Percentiles rank a stretch among this genome's conserved stretches.
Evolutionary conservation across 257 asterid genomes (phyloP).

Genomic region (Nyctanthes arbortristis): DNA sequence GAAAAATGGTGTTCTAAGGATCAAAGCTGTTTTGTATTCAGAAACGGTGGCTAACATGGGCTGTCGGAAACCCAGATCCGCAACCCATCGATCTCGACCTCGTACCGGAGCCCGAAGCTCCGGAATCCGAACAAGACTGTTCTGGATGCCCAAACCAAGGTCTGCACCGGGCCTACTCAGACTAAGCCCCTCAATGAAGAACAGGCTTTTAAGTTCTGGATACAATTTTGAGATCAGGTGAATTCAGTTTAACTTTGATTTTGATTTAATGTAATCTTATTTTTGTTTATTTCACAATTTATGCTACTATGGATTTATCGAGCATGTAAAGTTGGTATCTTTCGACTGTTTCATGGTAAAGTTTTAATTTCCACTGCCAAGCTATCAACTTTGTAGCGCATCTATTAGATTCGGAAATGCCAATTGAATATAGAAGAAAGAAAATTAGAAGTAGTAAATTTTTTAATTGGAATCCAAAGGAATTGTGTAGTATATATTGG

Average conservation of each 20-base stretch:
- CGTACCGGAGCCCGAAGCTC: slow-evolving; percentile 58
- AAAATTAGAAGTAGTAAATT: neutral
- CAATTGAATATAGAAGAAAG: neutral
- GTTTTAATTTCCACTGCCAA: neutral
- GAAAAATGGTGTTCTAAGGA: slow-evolving; percentile 27
- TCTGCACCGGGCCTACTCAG: slow-evolving; percentile 95
- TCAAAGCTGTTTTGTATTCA: slow-evolving; percentile 46
- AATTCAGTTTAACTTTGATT: neutral
- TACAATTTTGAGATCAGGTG: slow-evolving; percentile 80
- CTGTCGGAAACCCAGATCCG: slow-evolving; percentile 28
- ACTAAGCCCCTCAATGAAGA: slow-evolving; percentile 86
- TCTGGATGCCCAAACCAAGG: slow-evolving; percentile 86
- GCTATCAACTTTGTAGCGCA: neutral
- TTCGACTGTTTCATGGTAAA: neutral
- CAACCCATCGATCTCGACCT: slow-evolving; percentile 70
- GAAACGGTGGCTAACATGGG: slow-evolving; percentile 38
- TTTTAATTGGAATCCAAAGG: neutral
- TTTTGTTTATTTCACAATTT: neutral
- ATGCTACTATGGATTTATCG: neutral
- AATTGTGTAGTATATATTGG: neutral
- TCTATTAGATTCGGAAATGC: neutral
- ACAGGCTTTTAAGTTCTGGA: slow-evolving; percentile 90
- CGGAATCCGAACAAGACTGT: slow-evolving; percentile 73
- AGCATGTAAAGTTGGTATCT: neutral
- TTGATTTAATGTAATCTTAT: neutral